Base-by-base conservation (phyloP, 768 basidiomycete species). In the Lactarius sp. region DNA sequence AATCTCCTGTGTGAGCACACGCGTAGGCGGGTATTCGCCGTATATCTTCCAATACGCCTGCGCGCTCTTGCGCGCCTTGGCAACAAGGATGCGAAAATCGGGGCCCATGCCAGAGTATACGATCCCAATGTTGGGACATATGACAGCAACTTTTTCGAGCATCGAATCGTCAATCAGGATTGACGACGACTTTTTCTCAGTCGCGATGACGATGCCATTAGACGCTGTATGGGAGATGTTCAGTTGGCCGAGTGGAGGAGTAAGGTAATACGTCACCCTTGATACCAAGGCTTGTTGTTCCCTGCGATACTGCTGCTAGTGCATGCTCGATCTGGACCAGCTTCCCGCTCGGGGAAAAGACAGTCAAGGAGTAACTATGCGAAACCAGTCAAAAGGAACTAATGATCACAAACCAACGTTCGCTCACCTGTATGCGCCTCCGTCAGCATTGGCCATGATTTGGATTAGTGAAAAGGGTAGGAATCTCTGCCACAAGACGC, bases 81-180 rank as follows among this genome's bases (percentile, higher is more conserved):
- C 82, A 52, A 99, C 88, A 64, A 99, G 82, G 27, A 99, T 85
- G 49, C 97, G 86, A 76, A 97, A 99, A 76, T 99, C 97, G 53
- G 97, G 97, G 1, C 97, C 95, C 97, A 99, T 99, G 41, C 97
- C 97, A 39, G 94, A 96, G 79, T 99, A 99, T 52, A 99, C 97
- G 69, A 99, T 92, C 56, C 97, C 97, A 71, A 99, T 98, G 76
- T 98, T 98, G 41, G 97, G 97, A 75, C 96, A 98, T 67, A 99
- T 88, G 56, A 96, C 83, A 1, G 94, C 92, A 66, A 97, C 94
- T 78, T 97, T 98, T 75, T 99, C 97, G 70, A 99, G 84, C 82
- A 96, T 92, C 36, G 92, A 92, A 76, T 98, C 93, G 79, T 99
- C 97, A 68, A 99, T 92, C 70, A 99, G 84, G 72, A 98, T 88